Evolutionary conservation across 257 asterid species (phyloP).

Genomic region (Salvia miltiorrhiza): DNA sequence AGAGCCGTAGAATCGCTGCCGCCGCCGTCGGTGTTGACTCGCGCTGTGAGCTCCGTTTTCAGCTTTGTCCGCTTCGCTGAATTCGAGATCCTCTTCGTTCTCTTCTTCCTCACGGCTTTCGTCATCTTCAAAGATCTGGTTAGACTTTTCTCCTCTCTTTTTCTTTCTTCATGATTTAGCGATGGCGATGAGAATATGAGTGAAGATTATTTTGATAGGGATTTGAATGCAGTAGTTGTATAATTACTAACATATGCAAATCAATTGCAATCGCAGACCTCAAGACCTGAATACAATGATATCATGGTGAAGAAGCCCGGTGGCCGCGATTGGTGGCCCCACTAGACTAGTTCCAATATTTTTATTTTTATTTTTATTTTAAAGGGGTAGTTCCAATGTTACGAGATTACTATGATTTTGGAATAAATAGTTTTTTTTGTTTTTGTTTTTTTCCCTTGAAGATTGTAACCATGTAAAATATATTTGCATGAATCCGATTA

Average conservation of each 20-base stretch:
- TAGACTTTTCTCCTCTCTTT: constrained; percentile 5
- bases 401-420: neutral
- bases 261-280: constrained; percentile 43
- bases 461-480: neutral
- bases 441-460: too few species aligned
- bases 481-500: neutral
- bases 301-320: constrained; percentile 90
- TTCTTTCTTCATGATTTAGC: neutral
- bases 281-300: constrained; percentile 93
- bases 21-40: constrained; percentile 48
- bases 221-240: too few species aligned
- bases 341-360: constrained; percentile 22
- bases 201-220: too few species aligned
- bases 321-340: constrained; percentile 74
- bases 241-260: too few species aligned
- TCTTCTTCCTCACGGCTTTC: constrained; percentile 67
- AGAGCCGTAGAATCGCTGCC: constrained; percentile 18
- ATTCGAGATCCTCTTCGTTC: constrained; percentile 89
- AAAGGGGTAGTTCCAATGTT: too few species aligned
- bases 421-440: neutral
- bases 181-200: too few species aligned
- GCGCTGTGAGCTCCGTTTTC: constrained; percentile 62
- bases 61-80: constrained; percentile 70
- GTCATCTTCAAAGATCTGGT: constrained; percentile 92
- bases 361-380: too few species aligned